Conservation (phyloP, 2,329 filamentous ascomycete species). For the Rachicladosporium sp. region DNA sequence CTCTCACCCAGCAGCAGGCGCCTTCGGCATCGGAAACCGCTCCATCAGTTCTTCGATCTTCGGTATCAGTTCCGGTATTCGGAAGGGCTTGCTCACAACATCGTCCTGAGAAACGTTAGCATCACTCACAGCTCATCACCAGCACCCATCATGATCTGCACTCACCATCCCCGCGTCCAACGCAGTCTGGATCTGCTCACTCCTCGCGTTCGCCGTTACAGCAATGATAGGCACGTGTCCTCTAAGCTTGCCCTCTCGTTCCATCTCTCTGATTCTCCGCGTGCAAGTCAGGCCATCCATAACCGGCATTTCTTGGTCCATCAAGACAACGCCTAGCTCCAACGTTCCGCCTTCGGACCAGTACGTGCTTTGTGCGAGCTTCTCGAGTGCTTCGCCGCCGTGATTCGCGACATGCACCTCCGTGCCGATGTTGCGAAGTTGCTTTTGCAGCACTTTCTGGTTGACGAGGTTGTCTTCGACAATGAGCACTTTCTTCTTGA, state of each 20-base stretch:
- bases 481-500: constrained; percentile 23
- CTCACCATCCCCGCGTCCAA: constrained; percentile 64
- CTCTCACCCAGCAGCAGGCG: background rate
- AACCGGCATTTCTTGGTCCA: constrained; percentile 75
- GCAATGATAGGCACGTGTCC: constrained; percentile 63
- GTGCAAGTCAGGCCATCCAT: constrained; percentile 61
- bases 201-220: constrained; percentile 70
- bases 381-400: constrained; percentile 36
- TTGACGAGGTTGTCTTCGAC: constrained; percentile 36
- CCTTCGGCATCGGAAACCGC: constrained; percentile 13
- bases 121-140: no score
- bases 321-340: constrained; percentile 46
- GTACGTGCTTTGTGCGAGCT: constrained; percentile 31
- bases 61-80: constrained; percentile 37
- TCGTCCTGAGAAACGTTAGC: constrained; percentile 23
- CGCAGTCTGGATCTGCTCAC: constrained; percentile 60
- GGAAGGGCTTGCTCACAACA: constrained; percentile 39
- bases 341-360: constrained; percentile 23
- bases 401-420: constrained; percentile 37
- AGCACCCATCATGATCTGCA: no score
- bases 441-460: constrained; percentile 37
- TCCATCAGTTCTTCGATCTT: constrained; percentile 37
- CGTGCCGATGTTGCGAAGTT: constrained; percentile 37
- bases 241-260: constrained; percentile 48
- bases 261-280: constrained; percentile 54